These are phyloP conservation scores for Kandelia obovata DNA, from an alignment of 345 rosid genomes.

Conservation along the genomic window DNA sequence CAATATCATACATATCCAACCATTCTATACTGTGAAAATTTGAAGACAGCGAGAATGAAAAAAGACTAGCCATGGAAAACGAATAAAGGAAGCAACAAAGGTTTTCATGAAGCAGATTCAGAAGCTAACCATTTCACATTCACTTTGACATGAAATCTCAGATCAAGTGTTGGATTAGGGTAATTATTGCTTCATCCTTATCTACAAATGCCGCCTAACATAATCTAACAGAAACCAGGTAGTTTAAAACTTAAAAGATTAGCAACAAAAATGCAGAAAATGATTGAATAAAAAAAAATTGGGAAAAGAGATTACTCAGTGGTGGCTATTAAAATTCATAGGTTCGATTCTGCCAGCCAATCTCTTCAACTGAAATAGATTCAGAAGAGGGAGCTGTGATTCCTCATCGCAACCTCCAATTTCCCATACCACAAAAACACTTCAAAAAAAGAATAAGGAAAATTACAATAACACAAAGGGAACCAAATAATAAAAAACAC, in stretches of 20 bases:
- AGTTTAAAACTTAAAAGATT: neutral
- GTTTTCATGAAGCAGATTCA: slow-evolving; percentile 37
- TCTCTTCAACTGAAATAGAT: slow-evolving; percentile 33
- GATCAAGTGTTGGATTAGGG: slow-evolving; percentile 70
- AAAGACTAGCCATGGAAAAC: too few relatives aligned
- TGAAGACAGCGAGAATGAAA: too few relatives aligned
- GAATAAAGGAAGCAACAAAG: neutral
- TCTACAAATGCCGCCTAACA: slow-evolving; percentile 5
- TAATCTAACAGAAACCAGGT: neutral
- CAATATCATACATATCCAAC: too few relatives aligned
- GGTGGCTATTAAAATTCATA: slow-evolving; percentile 32
- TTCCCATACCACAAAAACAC: neutral
- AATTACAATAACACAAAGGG: neutral
- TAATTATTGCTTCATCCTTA: slow-evolving; percentile 42
- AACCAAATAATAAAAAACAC: too few relatives aligned
- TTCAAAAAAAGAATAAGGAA: neutral
- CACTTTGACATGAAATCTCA: slow-evolving; percentile 41
- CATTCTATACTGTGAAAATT: too few relatives aligned
- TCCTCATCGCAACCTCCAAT: slow-evolving; percentile 47
- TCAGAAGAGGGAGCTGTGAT: slow-evolving; percentile 69
- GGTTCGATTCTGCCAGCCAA: slow-evolving; percentile 78
- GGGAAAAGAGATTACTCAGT: slow-evolving; percentile 44
- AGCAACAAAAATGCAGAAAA: neutral
- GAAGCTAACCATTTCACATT: slow-evolving; percentile 32
- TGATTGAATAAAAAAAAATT: too few relatives aligned